Percentiles rank a stretch among this genome's conserved stretches.
These are phyloP conservation scores for Wickerhamomyces silvicola DNA, from an alignment of 805 yeast genomes.

Conservation along the genomic window DNA sequence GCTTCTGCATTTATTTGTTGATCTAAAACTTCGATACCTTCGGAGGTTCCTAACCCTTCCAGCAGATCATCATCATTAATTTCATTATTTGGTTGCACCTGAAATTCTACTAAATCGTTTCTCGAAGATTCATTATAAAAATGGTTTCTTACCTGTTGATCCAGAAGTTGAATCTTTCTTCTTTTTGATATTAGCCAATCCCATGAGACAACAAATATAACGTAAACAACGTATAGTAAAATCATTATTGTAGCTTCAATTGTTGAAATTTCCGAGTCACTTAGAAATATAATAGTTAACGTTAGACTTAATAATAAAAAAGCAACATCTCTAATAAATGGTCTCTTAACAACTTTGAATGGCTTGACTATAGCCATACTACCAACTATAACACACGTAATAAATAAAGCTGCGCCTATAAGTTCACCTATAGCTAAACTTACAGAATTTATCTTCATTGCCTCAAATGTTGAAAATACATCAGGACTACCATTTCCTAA, in stretches of 20 bases:
- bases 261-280: conserved; percentile 50
- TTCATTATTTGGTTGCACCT: conserved; percentile 15
- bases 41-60: conserved; percentile 4
- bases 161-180: conserved; percentile 13
- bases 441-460: conserved; percentile 64
- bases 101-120: conserved; percentile 4
- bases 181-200: conserved; percentile 14
- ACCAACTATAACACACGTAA: conserved; percentile 81
- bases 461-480: conserved; percentile 75
- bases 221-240: conserved; percentile 51
- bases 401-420: conserved; percentile 85
- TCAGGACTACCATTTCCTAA: conserved; percentile 94
- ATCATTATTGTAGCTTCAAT: conserved; percentile 55
- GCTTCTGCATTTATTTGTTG: conserved; percentile 8
- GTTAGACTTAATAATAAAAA: conserved; percentile 47
- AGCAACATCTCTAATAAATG: conserved; percentile 41
- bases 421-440: conserved; percentile 84
- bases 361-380: conserved; percentile 68
- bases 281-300: conserved; percentile 42
- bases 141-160: conserved; percentile 19
- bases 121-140: conserved; percentile 7
- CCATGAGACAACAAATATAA: conserved; percentile 35
- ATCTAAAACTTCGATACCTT: conserved; percentile 14
- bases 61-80: conserved; percentile 18
- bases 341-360: conserved; percentile 42